Evolutionary conservation across 2,329 filamentous ascomycete species (phyloP).

Genomic region (Botryotinia narcissicola): DNA sequence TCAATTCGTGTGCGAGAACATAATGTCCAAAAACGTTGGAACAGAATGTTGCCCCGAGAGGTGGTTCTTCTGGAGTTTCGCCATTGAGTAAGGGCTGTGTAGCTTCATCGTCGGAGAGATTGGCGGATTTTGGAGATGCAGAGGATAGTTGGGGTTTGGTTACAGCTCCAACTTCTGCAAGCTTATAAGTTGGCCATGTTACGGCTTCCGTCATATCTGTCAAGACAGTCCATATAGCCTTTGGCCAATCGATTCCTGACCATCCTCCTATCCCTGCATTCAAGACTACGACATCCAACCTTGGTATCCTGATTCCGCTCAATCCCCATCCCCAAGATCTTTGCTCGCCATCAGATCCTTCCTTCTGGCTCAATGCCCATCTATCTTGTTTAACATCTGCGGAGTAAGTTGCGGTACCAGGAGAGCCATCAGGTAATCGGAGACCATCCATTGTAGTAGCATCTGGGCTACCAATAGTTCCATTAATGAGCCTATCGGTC

Average conservation of each 20-base stretch:
- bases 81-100: constrained; percentile 32
- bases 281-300: constrained; percentile 75
- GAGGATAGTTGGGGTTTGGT: constrained; percentile 51
- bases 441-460: constrained; percentile 36
- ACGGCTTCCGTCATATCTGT: constrained; percentile 64
- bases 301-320: constrained; percentile 55
- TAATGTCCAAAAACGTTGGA: constrained; percentile 97
- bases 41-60: constrained; percentile 79
- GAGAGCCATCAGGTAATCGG: constrained; percentile 37
- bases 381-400: constrained; percentile 33
- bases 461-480: constrained; percentile 37
- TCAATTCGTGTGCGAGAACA: constrained; percentile 75
- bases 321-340: constrained; percentile 43
- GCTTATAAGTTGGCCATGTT: constrained; percentile 78
- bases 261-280: constrained; percentile 91
- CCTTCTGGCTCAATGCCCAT: constrained; percentile 48
- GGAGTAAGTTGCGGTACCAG: constrained; percentile 35
- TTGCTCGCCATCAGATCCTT: constrained; percentile 46
- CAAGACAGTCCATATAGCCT: constrained; percentile 51
- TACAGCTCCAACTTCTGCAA: constrained; percentile 53
- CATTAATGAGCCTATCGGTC: constrained; percentile 37
- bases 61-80: constrained; percentile 47
- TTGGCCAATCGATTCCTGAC: constrained; percentile 70
- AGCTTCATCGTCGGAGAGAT: constrained; percentile 25
- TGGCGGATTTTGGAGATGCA: not conserved